These are phyloP conservation scores for Babesia sp. DNA, from an alignment of 169 alveolate genomes.

Conservation along the genomic window DNA sequence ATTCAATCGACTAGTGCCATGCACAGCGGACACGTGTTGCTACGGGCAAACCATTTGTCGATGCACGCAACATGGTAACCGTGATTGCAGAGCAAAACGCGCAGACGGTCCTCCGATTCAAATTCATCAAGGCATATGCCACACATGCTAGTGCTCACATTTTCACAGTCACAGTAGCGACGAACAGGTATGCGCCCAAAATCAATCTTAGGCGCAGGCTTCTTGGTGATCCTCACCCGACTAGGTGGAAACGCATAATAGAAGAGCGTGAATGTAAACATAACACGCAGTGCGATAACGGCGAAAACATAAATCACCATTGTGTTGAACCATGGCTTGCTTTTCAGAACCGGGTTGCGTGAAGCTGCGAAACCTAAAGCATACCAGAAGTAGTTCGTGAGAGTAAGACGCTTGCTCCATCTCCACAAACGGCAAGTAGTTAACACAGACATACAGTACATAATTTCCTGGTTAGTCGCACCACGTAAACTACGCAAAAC, in stretches of 20 bases:
- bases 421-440: slow-evolving; percentile 74
- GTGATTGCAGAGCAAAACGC: slow-evolving; percentile 69
- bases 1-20: slow-evolving; percentile 25
- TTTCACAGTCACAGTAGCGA: slow-evolving; percentile 37
- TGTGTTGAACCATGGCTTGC: slow-evolving; percentile 20
- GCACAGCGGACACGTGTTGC: slow-evolving; percentile 74
- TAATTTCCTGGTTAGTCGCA: slow-evolving; percentile 45
- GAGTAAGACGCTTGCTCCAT: slow-evolving; percentile 66
- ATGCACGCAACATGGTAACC: slow-evolving; percentile 73
- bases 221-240: slow-evolving; percentile 8
- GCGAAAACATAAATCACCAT: slow-evolving; percentile 35
- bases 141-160: slow-evolving; percentile 62
- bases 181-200: slow-evolving; percentile 41
- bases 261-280: slow-evolving; percentile 33
- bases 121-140: slow-evolving; percentile 75
- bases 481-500: not conserved
- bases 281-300: slow-evolving; percentile 26
- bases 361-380: slow-evolving; percentile 53
- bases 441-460: slow-evolving; percentile 60
- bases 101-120: slow-evolving; percentile 58
- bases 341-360: slow-evolving; percentile 15
- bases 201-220: slow-evolving; percentile 45
- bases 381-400: slow-evolving; percentile 73
- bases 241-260: slow-evolving; percentile 48
- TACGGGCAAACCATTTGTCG: slow-evolving; percentile 71